Evolutionary conservation across 306 rosid genomes (phyloP).

Genomic region (Ormosia emarginata): DNA sequence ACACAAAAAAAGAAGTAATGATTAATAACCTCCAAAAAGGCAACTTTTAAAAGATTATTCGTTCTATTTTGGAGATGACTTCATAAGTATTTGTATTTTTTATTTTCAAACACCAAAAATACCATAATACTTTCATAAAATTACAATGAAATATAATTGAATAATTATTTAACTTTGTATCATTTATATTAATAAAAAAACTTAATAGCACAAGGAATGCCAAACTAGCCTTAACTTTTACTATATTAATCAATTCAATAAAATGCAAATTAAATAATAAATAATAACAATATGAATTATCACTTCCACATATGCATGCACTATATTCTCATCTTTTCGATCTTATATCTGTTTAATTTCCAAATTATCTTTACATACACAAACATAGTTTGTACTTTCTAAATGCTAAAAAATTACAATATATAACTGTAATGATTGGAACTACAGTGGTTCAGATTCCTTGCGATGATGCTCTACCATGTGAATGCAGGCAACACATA

Average conservation of each 20-base stretch:
- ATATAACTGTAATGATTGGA: background rate
- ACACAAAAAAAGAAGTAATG: too few relatives aligned
- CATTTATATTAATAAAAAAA: background rate
- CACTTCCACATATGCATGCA: background rate
- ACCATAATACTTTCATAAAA: background rate
- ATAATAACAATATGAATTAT: background rate
- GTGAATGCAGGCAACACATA: constrained; percentile 73
- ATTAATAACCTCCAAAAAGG: too few relatives aligned
- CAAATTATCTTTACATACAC: background rate
- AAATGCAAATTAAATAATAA: background rate
- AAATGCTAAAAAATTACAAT: background rate
- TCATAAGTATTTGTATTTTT: too few relatives aligned
- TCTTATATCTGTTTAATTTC: background rate
- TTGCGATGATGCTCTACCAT: constrained; percentile 48
- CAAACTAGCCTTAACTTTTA: background rate
- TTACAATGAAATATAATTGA: background rate
- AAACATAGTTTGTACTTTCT: background rate
- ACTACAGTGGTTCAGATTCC: constrained; percentile 15
- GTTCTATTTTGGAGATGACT: too few relatives aligned
- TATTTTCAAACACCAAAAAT: background rate
- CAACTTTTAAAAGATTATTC: too few relatives aligned
- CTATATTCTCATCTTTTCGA: background rate
- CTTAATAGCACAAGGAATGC: background rate
- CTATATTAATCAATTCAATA: background rate
- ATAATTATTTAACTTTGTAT: background rate